Evolutionary conservation across 371 early-diverging fungal species (phyloP).

Genomic region (Rhizopus microsporus): DNA sequence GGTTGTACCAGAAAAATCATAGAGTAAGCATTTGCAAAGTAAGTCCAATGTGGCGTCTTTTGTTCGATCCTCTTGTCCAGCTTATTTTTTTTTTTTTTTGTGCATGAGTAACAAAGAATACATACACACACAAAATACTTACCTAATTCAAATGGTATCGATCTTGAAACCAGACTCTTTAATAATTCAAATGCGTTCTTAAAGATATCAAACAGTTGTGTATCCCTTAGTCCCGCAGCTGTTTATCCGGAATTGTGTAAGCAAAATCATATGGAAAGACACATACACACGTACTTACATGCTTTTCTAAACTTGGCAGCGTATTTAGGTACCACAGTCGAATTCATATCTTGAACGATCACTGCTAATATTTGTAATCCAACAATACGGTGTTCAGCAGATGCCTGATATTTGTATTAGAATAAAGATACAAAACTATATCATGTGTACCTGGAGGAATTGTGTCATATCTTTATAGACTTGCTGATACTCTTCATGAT

Average conservation of each 20-base stretch:
- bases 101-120: background rate
- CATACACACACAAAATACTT: background rate
- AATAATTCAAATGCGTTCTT: slow-evolving; percentile 61
- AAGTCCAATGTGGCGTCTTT: slow-evolving; percentile 61
- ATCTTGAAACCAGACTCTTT: slow-evolving; percentile 36
- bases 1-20: slow-evolving; percentile 86
- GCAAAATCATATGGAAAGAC: background rate
- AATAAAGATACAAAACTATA: background rate
- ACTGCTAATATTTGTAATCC: slow-evolving; percentile 58
- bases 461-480: slow-evolving; percentile 63
- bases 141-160: slow-evolving; percentile 44
- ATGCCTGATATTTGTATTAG: slow-evolving; percentile 40
- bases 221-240: slow-evolving; percentile 82
- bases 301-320: slow-evolving; percentile 67
- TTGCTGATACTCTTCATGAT: slow-evolving; percentile 65
- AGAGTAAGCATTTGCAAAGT: slow-evolving; percentile 69
- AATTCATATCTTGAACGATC: slow-evolving; percentile 58
- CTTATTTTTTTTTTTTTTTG: slow-evolving; percentile 9
- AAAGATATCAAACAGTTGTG: slow-evolving; percentile 71
- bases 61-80: slow-evolving; percentile 45
- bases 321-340: slow-evolving; percentile 59
- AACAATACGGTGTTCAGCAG: slow-evolving; percentile 57
- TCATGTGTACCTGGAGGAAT: slow-evolving; percentile 56
- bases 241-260: slow-evolving; percentile 2
- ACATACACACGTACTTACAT: slow-evolving; percentile 26